Evolutionary conservation across 805 yeast genomes (phyloP).

Genomic region (Millerozyma acaciae): DNA sequence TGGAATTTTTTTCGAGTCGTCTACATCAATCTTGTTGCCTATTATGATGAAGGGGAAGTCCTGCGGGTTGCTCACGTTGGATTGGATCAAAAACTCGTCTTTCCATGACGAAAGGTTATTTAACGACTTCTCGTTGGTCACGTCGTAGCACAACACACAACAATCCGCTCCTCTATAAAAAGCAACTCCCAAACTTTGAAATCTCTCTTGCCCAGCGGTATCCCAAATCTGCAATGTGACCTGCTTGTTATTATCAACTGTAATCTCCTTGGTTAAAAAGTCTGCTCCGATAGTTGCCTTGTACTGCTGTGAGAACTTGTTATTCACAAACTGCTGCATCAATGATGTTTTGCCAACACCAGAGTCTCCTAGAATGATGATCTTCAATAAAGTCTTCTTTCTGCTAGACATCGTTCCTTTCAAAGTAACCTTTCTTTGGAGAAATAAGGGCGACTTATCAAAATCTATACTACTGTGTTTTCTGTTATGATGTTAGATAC

Average conservation of each 20-base stretch:
- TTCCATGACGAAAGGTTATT: conserved; percentile 89
- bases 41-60: conserved; percentile 93
- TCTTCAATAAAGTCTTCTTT: conserved; percentile 75
- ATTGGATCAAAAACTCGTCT: conserved; percentile 92
- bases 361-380: conserved; percentile 91
- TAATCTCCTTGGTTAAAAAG: conserved; percentile 85
- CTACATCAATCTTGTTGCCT: conserved; percentile 94
- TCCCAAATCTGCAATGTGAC: conserved; percentile 93
- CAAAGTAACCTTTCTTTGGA: not conserved
- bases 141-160: conserved; percentile 93
- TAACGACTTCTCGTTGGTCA: conserved; percentile 89
- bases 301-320: conserved; percentile 90
- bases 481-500: no score
- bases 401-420: conserved; percentile 46
- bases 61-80: conserved; percentile 89
- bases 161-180: conserved; percentile 98
- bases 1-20: conserved; percentile 79
- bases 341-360: conserved; percentile 97
- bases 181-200: conserved; percentile 94
- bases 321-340: conserved; percentile 96
- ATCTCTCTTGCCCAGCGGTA: conserved; percentile 98
- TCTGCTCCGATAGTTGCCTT: conserved; percentile 99
- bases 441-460: conserved; percentile 1
- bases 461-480: no score
- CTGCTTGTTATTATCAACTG: conserved; percentile 71